Conservation (phyloP, 208 protist species). For the Trypanosoma boissoni region DNA sequence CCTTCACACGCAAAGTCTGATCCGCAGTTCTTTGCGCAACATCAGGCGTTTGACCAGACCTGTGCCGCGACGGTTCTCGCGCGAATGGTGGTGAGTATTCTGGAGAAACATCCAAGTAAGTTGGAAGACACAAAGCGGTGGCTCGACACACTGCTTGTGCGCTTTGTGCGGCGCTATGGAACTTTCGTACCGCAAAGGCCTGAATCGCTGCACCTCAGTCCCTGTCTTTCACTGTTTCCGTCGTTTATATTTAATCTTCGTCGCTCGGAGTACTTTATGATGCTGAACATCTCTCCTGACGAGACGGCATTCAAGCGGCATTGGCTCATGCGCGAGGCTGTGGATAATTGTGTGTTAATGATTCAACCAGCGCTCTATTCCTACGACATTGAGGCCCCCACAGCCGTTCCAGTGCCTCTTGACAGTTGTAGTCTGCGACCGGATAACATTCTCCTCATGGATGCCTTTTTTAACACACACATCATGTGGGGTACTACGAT, state of each 20-base stretch:
- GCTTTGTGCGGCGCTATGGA: conserved; percentile 94
- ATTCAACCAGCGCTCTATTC: conserved; percentile 97
- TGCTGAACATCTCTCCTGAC: conserved; percentile 97
- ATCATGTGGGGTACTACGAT: conserved; percentile 96
- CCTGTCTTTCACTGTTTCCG: conserved; percentile 95
- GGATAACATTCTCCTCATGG: conserved; percentile 97
- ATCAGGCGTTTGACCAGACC: conserved; percentile 95
- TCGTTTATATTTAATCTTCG: conserved; percentile 99
- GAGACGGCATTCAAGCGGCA: conserved; percentile 97
- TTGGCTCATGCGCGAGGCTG: conserved; percentile 94
- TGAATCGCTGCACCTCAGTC: conserved; percentile 84
- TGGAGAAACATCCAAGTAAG: conserved; percentile 62
- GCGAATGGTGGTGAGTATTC: conserved; percentile 67
- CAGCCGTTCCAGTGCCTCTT: conserved; percentile 88
- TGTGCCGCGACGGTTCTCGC: conserved; percentile 73
- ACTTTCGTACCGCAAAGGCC: conserved; percentile 88
- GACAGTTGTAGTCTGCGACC: conserved; percentile 83
- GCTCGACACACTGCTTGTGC: conserved; percentile 98
- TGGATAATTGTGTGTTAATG: conserved; percentile 95
- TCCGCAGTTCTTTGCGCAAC: conserved; percentile 45
- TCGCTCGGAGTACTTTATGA: conserved; percentile 96
- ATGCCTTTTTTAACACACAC: conserved; percentile 98
- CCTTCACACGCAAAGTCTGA: conserved; percentile 25
- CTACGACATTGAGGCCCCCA: conserved; percentile 90
- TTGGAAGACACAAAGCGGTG: conserved; percentile 95